Evolutionary conservation across 2,329 filamentous ascomycete species (phyloP).

Genomic region (Rhynchosporium graminicola): DNA sequence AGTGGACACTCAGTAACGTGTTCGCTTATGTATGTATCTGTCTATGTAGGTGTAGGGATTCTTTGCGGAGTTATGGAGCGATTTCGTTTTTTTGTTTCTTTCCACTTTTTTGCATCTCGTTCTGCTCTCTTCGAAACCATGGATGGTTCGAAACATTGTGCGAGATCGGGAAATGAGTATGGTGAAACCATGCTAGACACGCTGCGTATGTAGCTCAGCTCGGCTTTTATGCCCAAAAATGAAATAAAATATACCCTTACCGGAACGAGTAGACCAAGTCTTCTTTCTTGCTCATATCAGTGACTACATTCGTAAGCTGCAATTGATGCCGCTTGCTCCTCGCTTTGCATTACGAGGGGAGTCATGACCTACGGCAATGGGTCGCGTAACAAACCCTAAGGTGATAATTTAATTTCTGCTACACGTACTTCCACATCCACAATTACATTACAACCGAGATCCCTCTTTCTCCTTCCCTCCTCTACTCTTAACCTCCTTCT

Average conservation of each 20-base stretch:
- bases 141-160: neutral
- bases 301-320: neutral
- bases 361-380: too few species aligned
- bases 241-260: conserved; percentile 1
- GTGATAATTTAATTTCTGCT: neutral
- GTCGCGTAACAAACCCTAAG: too few species aligned
- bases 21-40: conserved; percentile 3
- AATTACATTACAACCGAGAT: neutral
- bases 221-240: neutral
- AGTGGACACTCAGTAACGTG: neutral
- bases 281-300: neutral
- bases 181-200: neutral
- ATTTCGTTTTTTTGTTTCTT: neutral
- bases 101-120: neutral
- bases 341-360: too few species aligned
- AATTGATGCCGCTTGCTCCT: too few species aligned
- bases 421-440: neutral
- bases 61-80: neutral
- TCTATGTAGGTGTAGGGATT: neutral
- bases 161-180: neutral
- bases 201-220: neutral
- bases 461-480: neutral
- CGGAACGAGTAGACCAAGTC: neutral
- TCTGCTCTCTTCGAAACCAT: neutral
- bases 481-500: neutral